Base-by-base conservation (phyloP, 192 early-diverging fungal genomes). In the Rhizophlyctis rosea region DNA sequence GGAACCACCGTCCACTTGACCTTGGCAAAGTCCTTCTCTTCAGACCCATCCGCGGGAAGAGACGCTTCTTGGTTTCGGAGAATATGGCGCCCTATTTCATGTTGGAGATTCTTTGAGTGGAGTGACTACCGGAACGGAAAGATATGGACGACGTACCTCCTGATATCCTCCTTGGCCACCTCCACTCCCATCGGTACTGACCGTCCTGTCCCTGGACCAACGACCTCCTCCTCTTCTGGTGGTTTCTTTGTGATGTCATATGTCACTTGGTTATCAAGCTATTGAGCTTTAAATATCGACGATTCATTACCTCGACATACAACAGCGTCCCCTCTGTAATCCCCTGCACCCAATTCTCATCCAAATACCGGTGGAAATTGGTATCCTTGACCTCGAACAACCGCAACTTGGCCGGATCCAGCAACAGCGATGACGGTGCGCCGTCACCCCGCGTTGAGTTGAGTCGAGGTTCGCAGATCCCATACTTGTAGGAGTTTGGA, bases 21-120 rank as follows among this genome's bases (percentile, higher is more conserved):
- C 57, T 86, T 87, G 0, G 69, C 77, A 58, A 89, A 89, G 34
- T 97, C 94, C 76, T 90, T 92, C 39, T 94, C 89, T 78, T 79
- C 83, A 91, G 79, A 11, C 90, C 91, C 24, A 89, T 76, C 33
- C 85, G 72, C 56, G 50, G 69, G 56, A 83, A 84, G 57, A 97
- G 76, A 4, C 94, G 81, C 54, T 67, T 59, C 82, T 88, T 91
- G 23, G 90, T 91, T 1, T 84, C 85, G 14, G 76, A 36, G 62
- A 90, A 83, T n/a, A 69, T 23, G 63, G 93, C 92, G 48, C 80
- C 88, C 79, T 86, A 32, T 33, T 31, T 24, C 25, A 57, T 44
- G 39, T 61, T 14, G 7, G 48, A 13, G 34, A 70, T 18, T 4
- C 34, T 35, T n/a, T n/a, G n/a, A n/a, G n/a, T n/a, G n/a, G n/a